Conservation (phyloP, 140 eudicot genomes). For the Ambrosia hybrid region DNA sequence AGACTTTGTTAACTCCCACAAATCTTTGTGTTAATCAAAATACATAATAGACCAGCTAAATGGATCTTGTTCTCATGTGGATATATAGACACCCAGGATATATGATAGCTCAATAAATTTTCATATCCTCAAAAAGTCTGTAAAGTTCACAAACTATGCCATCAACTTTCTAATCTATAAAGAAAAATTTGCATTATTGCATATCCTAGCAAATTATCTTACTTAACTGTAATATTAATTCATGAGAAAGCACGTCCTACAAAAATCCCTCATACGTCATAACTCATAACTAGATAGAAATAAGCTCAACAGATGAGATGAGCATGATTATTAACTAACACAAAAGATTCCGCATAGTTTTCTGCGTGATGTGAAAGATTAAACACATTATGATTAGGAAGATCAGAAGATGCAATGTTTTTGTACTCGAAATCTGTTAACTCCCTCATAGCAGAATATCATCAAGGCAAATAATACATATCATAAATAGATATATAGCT, state of each 20-base stretch:
- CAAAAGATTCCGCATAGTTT: too few species aligned
- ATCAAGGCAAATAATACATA: background rate
- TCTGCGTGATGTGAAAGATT: background rate
- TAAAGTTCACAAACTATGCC: background rate
- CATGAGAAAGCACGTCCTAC: too few species aligned
- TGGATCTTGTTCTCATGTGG: background rate
- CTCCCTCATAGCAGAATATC: background rate
- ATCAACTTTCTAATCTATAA: background rate
- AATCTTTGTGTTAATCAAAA: too few species aligned
- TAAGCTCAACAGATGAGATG: too few species aligned
- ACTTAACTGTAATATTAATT: too few species aligned
- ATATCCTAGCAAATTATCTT: too few species aligned
- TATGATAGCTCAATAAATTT: background rate
- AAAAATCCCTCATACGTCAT: too few species aligned
- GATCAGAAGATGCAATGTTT: background rate
- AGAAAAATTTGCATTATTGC: too few species aligned
- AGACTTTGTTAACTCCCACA: too few species aligned
- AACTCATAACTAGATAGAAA: too few species aligned
- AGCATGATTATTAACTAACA: too few species aligned
- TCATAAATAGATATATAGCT: slow-evolving; percentile 6
- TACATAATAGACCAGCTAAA: background rate
- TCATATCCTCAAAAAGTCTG: background rate
- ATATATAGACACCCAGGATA: slow-evolving; percentile 1
- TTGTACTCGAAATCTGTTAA: slow-evolving; percentile 12
- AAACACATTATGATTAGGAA: background rate